These are phyloP conservation scores for Russula sp. DNA, from an alignment of 768 basidiomycete species.

Conservation along the genomic window DNA sequence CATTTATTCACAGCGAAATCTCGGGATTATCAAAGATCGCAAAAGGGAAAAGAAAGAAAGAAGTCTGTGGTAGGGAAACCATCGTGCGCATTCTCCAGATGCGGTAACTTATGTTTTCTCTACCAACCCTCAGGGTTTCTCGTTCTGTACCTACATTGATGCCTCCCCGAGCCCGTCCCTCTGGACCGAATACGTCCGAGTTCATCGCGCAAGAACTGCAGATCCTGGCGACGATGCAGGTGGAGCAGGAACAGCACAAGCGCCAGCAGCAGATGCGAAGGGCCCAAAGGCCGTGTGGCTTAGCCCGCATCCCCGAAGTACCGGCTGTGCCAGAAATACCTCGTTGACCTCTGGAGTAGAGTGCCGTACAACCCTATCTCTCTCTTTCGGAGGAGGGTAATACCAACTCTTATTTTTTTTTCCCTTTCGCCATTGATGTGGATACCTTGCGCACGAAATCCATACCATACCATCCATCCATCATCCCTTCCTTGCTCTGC, in stretches of 20 bases:
- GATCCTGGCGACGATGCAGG: conserved; percentile 77
- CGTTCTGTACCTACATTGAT: neutral
- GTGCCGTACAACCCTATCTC: neutral
- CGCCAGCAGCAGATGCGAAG: conserved; percentile 58
- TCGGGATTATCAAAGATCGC: conserved; percentile 92
- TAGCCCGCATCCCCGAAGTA: conserved; percentile 32
- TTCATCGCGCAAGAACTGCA: conserved; percentile 86
- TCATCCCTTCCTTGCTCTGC: neutral
- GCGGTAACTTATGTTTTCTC: conserved; percentile 64
- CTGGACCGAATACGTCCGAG: conserved; percentile 73
- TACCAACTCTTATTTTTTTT: neutral
- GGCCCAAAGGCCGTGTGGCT: conserved; percentile 52
- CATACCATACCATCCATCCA: conserved; percentile 28
- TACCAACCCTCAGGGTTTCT: neutral
- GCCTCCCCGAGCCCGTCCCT: neutral
- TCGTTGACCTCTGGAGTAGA: conserved; percentile 14
- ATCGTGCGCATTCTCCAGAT: conserved; percentile 94
- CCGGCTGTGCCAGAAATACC: conserved; percentile 35
- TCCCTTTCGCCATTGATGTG: conserved; percentile 23
- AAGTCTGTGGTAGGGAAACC: conserved; percentile 73
- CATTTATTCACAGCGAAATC: conserved; percentile 89
- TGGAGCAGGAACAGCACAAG: conserved; percentile 74
- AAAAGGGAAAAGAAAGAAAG: conserved; percentile 90
- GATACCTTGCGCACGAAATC: conserved; percentile 35
- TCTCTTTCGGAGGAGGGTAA: neutral